These are phyloP conservation scores for Saraca asoca DNA, from an alignment of 331 rosid species.

Conservation along the genomic window DNA sequence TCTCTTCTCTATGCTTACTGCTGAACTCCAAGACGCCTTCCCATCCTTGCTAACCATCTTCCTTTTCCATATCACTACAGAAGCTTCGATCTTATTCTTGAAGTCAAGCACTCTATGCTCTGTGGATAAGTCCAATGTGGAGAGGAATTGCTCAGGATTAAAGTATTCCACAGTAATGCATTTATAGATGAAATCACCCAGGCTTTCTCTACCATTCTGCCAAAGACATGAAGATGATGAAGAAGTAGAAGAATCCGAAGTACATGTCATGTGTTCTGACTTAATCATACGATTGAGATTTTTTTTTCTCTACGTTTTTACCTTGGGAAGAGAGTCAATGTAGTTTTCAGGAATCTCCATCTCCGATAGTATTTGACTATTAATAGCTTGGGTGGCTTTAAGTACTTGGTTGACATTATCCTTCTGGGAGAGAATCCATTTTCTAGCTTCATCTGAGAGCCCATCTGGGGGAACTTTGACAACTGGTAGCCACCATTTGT, in stretches of 20 bases:
- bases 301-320: slow-evolving; percentile 23
- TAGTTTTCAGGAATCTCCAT: slow-evolving; percentile 85
- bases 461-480: slow-evolving; percentile 74
- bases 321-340: slow-evolving; percentile 90
- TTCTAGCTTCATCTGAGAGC: slow-evolving; percentile 59
- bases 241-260: slow-evolving; percentile 8
- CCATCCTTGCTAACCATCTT: slow-evolving; percentile 79
- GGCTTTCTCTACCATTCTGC: slow-evolving; percentile 85
- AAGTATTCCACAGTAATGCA: slow-evolving; percentile 67
- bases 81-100: slow-evolving; percentile 83
- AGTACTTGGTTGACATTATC: slow-evolving; percentile 76
- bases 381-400: slow-evolving; percentile 95
- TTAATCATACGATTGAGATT: neutral
- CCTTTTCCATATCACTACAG: slow-evolving; percentile 89
- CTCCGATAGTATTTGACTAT: slow-evolving; percentile 74
- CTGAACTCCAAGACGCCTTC: slow-evolving; percentile 81
- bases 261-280: slow-evolving; percentile 17
- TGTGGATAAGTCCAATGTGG: slow-evolving; percentile 54
- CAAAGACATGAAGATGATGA: neutral
- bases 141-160: slow-evolving; percentile 56
- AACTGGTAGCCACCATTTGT: slow-evolving; percentile 88
- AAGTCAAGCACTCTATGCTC: slow-evolving; percentile 79
- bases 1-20: slow-evolving; percentile 84
- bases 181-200: slow-evolving; percentile 73
- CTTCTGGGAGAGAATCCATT: slow-evolving; percentile 66